Percentiles rank a stretch among this genome's conserved stretches.
Conservation (phyloP, 1,139 yeast species). For the Taphrina pruni region DNA sequence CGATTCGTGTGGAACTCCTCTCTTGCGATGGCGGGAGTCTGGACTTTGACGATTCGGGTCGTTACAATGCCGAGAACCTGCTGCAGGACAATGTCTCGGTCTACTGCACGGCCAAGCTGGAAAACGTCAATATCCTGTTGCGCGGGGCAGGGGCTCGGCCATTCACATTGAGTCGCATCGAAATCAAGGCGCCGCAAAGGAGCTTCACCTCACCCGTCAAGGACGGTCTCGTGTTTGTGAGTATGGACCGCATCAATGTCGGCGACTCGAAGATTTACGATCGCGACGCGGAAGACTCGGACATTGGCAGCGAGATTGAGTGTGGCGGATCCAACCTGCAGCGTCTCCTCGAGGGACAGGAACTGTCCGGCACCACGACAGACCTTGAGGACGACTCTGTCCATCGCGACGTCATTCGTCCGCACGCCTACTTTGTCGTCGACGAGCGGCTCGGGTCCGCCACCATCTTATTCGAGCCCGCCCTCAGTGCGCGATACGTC, state of each 20-base stretch:
- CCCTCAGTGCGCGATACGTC: slow-evolving; percentile 32
- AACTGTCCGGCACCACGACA: slow-evolving; percentile 31
- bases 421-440: slow-evolving; percentile 33
- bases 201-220: slow-evolving; percentile 47
- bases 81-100: slow-evolving; percentile 31
- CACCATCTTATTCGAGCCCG: slow-evolving; percentile 27
- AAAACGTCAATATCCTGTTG: slow-evolving; percentile 37
- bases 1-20: slow-evolving; percentile 29
- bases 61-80: slow-evolving; percentile 35
- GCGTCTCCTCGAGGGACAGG: slow-evolving; percentile 24
- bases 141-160: slow-evolving; percentile 41
- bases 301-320: slow-evolving; percentile 7
- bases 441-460: slow-evolving; percentile 24
- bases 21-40: slow-evolving; percentile 39
- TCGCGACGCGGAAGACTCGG: slow-evolving; percentile 20
- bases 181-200: slow-evolving; percentile 46
- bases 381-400: not conserved
- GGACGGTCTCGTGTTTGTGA: slow-evolving; percentile 46
- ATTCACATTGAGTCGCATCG: slow-evolving; percentile 45
- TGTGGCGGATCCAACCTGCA: not conserved
- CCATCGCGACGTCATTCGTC: slow-evolving; percentile 10
- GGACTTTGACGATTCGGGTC: slow-evolving; percentile 37
- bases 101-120: slow-evolving; percentile 39
- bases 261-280: slow-evolving; percentile 19
- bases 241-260: slow-evolving; percentile 42